These are phyloP conservation scores for Euclidium syriacum DNA, from an alignment of 345 rosid species.

Conservation along the genomic window DNA sequence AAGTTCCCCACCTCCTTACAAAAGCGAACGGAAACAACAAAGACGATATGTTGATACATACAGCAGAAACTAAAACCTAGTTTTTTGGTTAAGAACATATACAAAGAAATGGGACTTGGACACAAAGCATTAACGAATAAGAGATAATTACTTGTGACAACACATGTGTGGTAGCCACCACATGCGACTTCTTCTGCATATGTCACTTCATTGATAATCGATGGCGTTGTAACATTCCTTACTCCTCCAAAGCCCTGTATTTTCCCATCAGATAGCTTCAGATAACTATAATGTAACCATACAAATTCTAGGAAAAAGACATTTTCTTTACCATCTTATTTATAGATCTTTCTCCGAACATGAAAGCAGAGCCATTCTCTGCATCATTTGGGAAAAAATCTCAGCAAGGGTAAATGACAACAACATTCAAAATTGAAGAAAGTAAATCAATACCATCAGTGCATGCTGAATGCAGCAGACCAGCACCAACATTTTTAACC, in stretches of 20 bases:
- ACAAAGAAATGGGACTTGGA: background rate
- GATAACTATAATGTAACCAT: background rate
- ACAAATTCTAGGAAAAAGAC: background rate
- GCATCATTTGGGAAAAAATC: conserved; percentile 32
- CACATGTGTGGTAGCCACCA: conserved; percentile 94
- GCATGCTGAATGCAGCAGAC: conserved; percentile 86
- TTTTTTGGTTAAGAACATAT: background rate
- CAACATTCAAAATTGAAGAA: conserved; percentile 2
- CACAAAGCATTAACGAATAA: background rate
- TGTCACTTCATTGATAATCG: conserved; percentile 51
- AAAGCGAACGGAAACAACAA: conserved; percentile 10
- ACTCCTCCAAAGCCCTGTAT: conserved; percentile 51
- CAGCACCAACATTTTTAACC: conserved; percentile 81
- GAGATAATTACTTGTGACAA: conserved; percentile 58
- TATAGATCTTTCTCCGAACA: conserved; percentile 69
- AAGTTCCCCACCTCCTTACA: conserved; percentile 69
- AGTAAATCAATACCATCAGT: conserved; percentile 54
- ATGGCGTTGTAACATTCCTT: conserved; percentile 50
- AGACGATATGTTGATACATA: background rate
- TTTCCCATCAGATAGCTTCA: conserved; percentile 9
- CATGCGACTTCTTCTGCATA: conserved; percentile 73
- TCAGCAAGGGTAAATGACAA: conserved; percentile 4
- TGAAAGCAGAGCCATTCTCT: conserved; percentile 74
- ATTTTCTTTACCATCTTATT: conserved; percentile 40
- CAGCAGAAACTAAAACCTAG: background rate